These are phyloP conservation scores for Jackrogersella multiformis DNA, from an alignment of 495 filamentous ascomycete genomes.

Conservation along the genomic window DNA sequence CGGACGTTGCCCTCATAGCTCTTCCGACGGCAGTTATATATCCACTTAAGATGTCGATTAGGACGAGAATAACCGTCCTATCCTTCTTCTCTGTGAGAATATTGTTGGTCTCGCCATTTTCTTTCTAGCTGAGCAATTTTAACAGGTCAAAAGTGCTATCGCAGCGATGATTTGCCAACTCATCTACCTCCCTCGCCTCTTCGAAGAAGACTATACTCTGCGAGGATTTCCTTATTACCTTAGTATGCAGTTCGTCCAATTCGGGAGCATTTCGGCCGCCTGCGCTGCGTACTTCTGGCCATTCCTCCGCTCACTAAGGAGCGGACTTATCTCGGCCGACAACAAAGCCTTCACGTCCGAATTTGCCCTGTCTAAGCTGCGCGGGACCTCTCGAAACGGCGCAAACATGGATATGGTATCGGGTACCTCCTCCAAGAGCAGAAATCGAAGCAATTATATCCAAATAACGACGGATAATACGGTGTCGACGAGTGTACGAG, in stretches of 20 bases:
- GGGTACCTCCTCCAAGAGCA: slow-evolving; percentile 22
- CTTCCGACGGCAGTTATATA: slow-evolving; percentile 52
- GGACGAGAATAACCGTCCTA: slow-evolving; percentile 32
- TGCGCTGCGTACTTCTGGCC: slow-evolving; percentile 45
- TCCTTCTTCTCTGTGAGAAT: slow-evolving; percentile 39
- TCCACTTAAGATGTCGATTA: slow-evolving; percentile 34
- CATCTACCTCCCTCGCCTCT: slow-evolving; percentile 37
- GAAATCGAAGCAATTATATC: slow-evolving; percentile 36
- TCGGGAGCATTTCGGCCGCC: slow-evolving; percentile 35
- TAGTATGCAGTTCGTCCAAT: slow-evolving; percentile 39
- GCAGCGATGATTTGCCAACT: slow-evolving; percentile 36
- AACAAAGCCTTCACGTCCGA: slow-evolving; percentile 35
- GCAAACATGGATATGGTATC: slow-evolving; percentile 20
- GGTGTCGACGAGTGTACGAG: slow-evolving; percentile 15
- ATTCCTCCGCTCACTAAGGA: slow-evolving; percentile 41
- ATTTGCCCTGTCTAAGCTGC: slow-evolving; percentile 31
- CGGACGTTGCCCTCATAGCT: slow-evolving; percentile 51
- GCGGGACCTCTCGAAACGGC: slow-evolving; percentile 12
- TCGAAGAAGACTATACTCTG: slow-evolving; percentile 34
- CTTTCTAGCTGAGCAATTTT: neutral
- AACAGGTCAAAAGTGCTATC: slow-evolving; percentile 30
- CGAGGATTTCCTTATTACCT: slow-evolving; percentile 42
- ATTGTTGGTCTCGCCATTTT: slow-evolving; percentile 27
- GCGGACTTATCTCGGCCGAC: slow-evolving; percentile 41
- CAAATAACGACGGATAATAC: slow-evolving; percentile 39